Conservation (phyloP, 2,329 filamentous ascomycete genomes). For the Sclerotinia borealis region DNA sequence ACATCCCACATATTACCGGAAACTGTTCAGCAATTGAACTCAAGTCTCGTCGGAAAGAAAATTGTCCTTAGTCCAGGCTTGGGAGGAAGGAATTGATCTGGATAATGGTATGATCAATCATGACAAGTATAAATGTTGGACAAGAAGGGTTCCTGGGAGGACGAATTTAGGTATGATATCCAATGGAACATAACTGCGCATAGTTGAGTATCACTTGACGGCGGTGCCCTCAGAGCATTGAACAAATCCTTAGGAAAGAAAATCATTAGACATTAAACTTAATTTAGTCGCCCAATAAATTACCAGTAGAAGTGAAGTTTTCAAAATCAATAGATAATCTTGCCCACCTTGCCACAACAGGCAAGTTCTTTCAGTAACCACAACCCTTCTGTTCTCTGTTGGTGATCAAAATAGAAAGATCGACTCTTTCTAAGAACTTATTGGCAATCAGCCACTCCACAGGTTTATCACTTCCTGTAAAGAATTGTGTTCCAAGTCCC, state of each 20-base stretch:
- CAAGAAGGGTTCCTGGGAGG: background rate
- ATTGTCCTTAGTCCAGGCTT: background rate
- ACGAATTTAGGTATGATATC: background rate
- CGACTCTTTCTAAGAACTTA: background rate
- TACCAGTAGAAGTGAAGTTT: background rate
- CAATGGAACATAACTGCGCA: background rate
- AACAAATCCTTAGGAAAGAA: too few species aligned
- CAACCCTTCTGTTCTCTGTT: background rate
- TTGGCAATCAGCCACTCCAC: background rate
- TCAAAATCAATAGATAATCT: background rate
- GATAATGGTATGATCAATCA: background rate
- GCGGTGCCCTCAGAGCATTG: too few species aligned
- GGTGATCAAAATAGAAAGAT: background rate
- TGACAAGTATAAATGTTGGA: background rate
- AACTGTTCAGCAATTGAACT: background rate
- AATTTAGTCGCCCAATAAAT: background rate
- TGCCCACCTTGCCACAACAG: background rate
- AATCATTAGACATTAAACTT: background rate
- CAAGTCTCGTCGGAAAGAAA: background rate
- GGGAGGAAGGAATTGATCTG: too few species aligned
- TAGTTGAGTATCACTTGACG: background rate
- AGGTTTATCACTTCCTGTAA: background rate
- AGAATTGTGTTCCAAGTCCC: conserved; percentile 7
- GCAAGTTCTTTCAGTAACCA: background rate
- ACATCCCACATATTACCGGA: background rate